Evolutionary conservation across 441 rosid species (phyloP).

Genomic region (California macrophylla): DNA sequence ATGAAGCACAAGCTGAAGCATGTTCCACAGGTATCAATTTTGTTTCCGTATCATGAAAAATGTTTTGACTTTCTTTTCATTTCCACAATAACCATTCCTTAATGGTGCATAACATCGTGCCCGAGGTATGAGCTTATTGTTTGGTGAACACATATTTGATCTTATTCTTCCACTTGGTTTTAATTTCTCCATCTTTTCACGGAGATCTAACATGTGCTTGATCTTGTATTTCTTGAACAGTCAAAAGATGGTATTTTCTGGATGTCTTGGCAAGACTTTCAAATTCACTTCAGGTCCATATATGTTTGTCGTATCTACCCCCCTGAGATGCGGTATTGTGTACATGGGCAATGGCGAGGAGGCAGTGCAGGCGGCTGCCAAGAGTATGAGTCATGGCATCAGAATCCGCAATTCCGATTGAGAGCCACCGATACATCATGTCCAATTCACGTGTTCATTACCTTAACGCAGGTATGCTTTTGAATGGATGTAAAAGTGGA

Average conservation of each 20-base stretch:
- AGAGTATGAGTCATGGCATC: conserved; percentile 97
- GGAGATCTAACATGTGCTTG: conserved; percentile 10
- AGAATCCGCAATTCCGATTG: conserved; percentile 94
- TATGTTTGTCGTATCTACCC: conserved; percentile 98
- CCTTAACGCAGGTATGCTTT: conserved; percentile 79
- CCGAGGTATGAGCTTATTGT: conserved; percentile 3
- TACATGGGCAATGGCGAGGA: conserved; percentile 95
- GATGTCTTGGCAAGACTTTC: conserved; percentile 99
- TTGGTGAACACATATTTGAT: conserved; percentile 11
- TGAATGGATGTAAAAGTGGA: background rate
- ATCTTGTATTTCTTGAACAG: conserved; percentile 38
- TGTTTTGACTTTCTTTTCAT: background rate
- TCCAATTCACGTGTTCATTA: conserved; percentile 90
- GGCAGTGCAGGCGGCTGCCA: conserved; percentile 99
- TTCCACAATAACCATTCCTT: background rate
- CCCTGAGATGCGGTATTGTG: conserved; percentile 93
- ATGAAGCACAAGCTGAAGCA: conserved; percentile 95
- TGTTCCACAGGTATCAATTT: conserved; percentile 67
- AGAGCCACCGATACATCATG: conserved; percentile 82
- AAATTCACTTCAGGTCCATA: conserved; percentile 95
- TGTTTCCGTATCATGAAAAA: background rate
- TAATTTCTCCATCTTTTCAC: background rate
- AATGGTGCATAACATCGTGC: background rate
- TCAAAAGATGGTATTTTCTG: conserved; percentile 98
- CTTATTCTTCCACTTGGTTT: conserved; percentile 4